Evolutionary conservation across 352 stramenopile species (phyloP).

Genomic region (Globisporangium spiculum): DNA sequence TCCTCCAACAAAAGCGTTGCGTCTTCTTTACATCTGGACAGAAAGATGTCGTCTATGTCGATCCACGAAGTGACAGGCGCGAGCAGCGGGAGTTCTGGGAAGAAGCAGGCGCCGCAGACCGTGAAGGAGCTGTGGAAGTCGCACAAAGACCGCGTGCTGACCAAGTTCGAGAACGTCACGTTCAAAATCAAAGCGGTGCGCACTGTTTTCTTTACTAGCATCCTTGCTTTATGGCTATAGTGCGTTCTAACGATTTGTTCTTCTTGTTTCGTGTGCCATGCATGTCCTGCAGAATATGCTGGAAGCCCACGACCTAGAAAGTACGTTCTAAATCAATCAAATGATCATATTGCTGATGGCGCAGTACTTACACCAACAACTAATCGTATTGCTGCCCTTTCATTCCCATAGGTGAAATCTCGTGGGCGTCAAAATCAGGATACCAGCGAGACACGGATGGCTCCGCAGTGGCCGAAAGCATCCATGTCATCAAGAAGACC

Average conservation of each 20-base stretch:
- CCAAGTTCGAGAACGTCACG: constrained; percentile 58
- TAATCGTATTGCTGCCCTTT: background rate
- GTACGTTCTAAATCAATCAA: constrained; percentile 17
- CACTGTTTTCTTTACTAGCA: background rate
- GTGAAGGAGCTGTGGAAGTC: constrained; percentile 64
- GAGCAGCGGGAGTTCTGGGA: background rate
- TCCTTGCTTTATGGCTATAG: background rate
- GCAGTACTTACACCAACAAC: background rate
- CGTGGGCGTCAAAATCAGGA: constrained; percentile 34
- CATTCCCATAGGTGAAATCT: constrained; percentile 34
- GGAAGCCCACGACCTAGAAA: constrained; percentile 66
- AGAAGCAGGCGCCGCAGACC: constrained; percentile 21
- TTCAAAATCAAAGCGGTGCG: constrained; percentile 76
- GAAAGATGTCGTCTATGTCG: background rate
- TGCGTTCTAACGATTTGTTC: too few relatives aligned
- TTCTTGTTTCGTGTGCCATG: too few relatives aligned
- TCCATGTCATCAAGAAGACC: constrained; percentile 57
- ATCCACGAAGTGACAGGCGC: constrained; percentile 6
- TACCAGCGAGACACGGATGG: constrained; percentile 38
- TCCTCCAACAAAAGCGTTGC: background rate
- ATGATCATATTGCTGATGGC: background rate
- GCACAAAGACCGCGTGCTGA: constrained; percentile 65
- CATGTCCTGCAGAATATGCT: constrained; percentile 50
- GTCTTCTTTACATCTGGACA: constrained; percentile 5
- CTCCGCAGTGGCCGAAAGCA: constrained; percentile 17